Base-by-base conservation (phyloP, 805 yeast genomes). In the Candida montana region DNA sequence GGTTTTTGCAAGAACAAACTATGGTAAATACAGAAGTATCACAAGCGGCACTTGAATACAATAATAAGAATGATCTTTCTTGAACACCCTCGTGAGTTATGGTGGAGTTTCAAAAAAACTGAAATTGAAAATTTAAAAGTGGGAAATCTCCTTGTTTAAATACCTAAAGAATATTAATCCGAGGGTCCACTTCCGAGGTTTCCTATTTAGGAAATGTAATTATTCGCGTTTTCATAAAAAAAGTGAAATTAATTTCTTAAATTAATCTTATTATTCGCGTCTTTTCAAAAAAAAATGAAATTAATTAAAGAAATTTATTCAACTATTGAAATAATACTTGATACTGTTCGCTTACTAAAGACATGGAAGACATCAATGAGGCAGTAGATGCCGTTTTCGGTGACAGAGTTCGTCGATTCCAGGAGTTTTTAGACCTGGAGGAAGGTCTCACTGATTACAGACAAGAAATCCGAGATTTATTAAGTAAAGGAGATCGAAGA, bases 321-420 rank as follows among this genome's bases (percentile, higher is more conserved):
- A n/a, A n/a, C n/a, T n/a, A n/a, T 9, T 23, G 5, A 13, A 10
- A 23, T 30, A 7, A 13, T 9, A 28, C 23, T 15, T 23, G 16
- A 21, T 10, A 28, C 5, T 29, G 10, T 16, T 4, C 16, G 24
- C 24, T 21, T 9, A 21, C 9, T 21, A 9, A 9, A 21, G 9
- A 23, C 9, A 57, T 57, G 61, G 60, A 51, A 26, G 57, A 54
- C 9, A 24, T 42, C 10, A 48, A 45, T 15, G 61, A 57, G 10
- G 42, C 60, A 13, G 41, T 50, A 5, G 75, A 71, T 52, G 74
- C 75, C 37, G 60, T 68, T 15, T 83, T 81, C 58, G 80, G 82
- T 41, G 97, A 90, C 61, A 80, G 97, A 49, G 86, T 85, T 17
- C 79, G 96, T 57, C 72, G 82, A 51, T 91, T 91, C 65, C 89